These are phyloP conservation scores for Cynara cardunculus DNA, from an alignment of 129 eudicot genomes.

Conservation along the genomic window DNA sequence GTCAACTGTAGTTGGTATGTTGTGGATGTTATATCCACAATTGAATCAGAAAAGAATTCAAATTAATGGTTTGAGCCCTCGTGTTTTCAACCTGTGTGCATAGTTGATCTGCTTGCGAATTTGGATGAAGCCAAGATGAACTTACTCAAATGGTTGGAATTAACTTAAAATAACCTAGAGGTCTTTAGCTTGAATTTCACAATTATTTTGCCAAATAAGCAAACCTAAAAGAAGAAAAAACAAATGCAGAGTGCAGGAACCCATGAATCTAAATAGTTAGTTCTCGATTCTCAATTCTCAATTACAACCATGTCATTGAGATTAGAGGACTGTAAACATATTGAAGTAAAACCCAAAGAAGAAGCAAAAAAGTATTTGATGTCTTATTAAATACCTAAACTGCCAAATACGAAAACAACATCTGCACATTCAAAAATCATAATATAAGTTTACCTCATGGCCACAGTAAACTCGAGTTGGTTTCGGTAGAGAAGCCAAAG, in stretches of 20 bases:
- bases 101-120: too few species aligned
- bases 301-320: neutral
- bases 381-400: neutral
- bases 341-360: neutral
- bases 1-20: too few species aligned
- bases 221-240: neutral
- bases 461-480: slow-evolving; percentile 85
- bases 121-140: too few species aligned
- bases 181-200: too few species aligned
- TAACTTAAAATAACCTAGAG: too few species aligned
- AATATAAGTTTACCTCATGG: slow-evolving; percentile 65
- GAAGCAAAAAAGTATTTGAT: too few species aligned
- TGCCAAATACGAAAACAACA: neutral
- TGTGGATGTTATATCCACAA: too few species aligned
- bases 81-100: too few species aligned
- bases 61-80: too few species aligned
- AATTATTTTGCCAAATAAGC: too few species aligned
- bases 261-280: neutral
- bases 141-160: too few species aligned
- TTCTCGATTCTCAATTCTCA: neutral
- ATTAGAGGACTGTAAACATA: neutral
- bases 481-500: slow-evolving; percentile 81
- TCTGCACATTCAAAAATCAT: neutral
- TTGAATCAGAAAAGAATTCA: too few species aligned
- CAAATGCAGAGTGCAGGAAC: neutral